Evolutionary conservation across 805 yeast species (phyloP).

Genomic region (Yarrowia sp.): DNA sequence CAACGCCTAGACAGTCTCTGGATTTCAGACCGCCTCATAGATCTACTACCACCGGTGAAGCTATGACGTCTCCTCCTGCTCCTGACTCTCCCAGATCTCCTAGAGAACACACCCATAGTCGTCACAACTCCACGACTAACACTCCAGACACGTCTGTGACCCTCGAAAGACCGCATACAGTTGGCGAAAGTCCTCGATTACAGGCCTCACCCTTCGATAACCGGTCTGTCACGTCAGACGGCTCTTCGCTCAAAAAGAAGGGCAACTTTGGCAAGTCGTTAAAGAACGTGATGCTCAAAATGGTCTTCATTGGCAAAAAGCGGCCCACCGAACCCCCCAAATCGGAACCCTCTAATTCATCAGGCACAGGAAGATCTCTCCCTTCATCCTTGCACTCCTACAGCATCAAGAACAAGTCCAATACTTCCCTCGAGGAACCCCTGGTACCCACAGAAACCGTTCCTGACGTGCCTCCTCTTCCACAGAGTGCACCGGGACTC

Average conservation of each 20-base stretch:
- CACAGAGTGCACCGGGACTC: conserved; percentile 10
- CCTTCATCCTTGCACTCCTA: conserved; percentile 13
- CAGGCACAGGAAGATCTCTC: neutral
- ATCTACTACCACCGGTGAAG: conserved; percentile 17
- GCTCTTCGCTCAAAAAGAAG: conserved; percentile 19
- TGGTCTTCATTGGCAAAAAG: conserved; percentile 37
- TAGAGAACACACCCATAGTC: neutral
- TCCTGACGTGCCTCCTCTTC: conserved; percentile 18
- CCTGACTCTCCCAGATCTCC: neutral
- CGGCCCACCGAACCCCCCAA: neutral
- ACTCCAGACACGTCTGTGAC: conserved; percentile 33
- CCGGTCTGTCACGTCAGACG: conserved; percentile 22
- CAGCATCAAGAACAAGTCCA: conserved; percentile 22
- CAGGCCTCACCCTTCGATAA: conserved; percentile 24
- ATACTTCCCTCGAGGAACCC: conserved; percentile 4
- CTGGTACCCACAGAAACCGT: neutral
- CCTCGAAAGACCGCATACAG: conserved; percentile 14
- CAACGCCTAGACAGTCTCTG: conserved; percentile 23
- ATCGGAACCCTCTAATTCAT: neutral
- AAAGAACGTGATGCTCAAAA: conserved; percentile 41
- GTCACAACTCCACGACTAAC: neutral
- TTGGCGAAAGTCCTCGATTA: conserved; percentile 14
- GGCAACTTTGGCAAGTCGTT: conserved; percentile 38
- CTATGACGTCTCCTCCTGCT: conserved; percentile 24
- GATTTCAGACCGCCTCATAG: conserved; percentile 30